These are phyloP conservation scores for Verticillium klebahnii DNA, from an alignment of 2,329 filamentous ascomycete species.

Conservation along the genomic window DNA sequence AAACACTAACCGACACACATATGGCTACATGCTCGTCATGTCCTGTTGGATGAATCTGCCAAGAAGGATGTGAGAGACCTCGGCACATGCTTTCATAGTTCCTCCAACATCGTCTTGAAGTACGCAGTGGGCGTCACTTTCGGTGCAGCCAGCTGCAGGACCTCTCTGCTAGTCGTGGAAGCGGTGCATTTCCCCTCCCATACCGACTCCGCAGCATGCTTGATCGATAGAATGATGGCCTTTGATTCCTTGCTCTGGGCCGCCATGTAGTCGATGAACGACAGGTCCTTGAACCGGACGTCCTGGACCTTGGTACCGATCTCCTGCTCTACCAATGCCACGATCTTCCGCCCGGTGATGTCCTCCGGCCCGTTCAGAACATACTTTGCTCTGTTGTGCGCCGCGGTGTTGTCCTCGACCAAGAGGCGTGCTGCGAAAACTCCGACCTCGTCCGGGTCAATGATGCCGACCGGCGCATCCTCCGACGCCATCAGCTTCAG, in stretches of 20 bases:
- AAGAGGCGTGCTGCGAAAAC: constrained; percentile 29
- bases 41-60: too few relatives aligned
- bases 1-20: too few relatives aligned
- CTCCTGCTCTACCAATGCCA: constrained; percentile 27
- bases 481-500: constrained; percentile 22
- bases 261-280: constrained; percentile 20
- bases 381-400: constrained; percentile 28
- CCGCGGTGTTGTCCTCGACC: constrained; percentile 17
- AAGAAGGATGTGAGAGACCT: too few relatives aligned
- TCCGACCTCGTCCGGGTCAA: constrained; percentile 28
- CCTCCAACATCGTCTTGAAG: constrained; percentile 8
- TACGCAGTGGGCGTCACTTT: constrained; percentile 19
- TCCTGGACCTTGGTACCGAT: constrained; percentile 20
- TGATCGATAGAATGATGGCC: constrained; percentile 23
- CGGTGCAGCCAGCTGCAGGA: constrained; percentile 23
- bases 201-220: constrained; percentile 12
- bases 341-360: constrained; percentile 27
- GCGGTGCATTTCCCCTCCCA: constrained; percentile 27
- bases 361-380: constrained; percentile 34
- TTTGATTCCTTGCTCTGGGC: constrained; percentile 14
- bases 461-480: constrained; percentile 23
- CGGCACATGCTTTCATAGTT: not conserved
- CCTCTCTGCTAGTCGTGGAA: constrained; percentile 19
- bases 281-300: constrained; percentile 24
- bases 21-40: too few relatives aligned